Evolutionary conservation across 768 basidiomycete species (phyloP).

Genomic region (Cystobasidium ongulense): DNA sequence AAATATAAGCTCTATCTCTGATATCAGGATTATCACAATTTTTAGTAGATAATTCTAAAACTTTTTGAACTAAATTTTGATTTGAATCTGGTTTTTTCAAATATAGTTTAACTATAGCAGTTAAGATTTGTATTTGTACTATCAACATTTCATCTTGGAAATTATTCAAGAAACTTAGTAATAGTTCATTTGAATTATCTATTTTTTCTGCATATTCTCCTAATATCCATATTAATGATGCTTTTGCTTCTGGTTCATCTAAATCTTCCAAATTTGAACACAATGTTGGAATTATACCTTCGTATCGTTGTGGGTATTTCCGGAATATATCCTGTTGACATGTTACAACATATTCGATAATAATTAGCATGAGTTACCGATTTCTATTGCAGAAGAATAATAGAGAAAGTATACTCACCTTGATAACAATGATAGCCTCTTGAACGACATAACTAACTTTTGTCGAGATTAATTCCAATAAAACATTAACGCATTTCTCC

Average conservation of each 20-base stretch:
- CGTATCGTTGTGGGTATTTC: conserved; percentile 90
- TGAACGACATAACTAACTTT: conserved; percentile 96
- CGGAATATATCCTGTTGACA: conserved; percentile 84
- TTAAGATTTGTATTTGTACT: conserved; percentile 55
- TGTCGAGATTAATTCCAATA: conserved; percentile 84
- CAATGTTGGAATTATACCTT: conserved; percentile 89
- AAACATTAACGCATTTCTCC: conserved; percentile 86
- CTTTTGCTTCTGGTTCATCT: conserved; percentile 96
- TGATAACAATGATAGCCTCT: conserved; percentile 97
- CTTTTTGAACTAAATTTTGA: conserved; percentile 82
- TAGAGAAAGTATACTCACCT: conserved; percentile 52
- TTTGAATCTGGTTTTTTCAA: conserved; percentile 88
- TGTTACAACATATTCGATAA: background rate
- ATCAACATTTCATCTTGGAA: conserved; percentile 68
- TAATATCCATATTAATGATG: conserved; percentile 97
- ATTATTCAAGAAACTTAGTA: conserved; percentile 78
- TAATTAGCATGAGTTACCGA: background rate
- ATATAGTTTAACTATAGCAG: conserved; percentile 93
- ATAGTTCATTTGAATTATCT: conserved; percentile 87
- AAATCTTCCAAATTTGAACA: conserved; percentile 92
- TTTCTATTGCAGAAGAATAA: background rate
- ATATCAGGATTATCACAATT: conserved; percentile 96
- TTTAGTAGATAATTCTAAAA: conserved; percentile 87
- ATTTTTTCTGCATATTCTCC: conserved; percentile 97
- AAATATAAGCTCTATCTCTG: conserved; percentile 81